Conservation (phyloP, 345 rosid species). For the Mangifera indica region DNA sequence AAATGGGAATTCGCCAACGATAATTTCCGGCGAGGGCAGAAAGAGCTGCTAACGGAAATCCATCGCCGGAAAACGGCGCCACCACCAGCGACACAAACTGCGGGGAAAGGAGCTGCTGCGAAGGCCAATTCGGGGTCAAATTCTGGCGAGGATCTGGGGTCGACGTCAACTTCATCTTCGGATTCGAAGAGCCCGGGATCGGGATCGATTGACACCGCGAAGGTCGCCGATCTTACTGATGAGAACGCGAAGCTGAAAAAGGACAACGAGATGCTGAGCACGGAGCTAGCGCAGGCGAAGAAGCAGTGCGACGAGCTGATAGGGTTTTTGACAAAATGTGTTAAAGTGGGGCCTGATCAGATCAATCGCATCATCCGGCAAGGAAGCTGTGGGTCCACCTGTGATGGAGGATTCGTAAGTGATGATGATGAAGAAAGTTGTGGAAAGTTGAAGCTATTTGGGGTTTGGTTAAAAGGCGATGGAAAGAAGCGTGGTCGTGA, state of each 20-base stretch:
- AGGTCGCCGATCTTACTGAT: constrained; percentile 57
- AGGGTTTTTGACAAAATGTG: constrained; percentile 52
- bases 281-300: constrained; percentile 79
- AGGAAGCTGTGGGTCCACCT: constrained; percentile 29
- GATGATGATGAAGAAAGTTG: constrained; percentile 22
- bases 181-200: constrained; percentile 81
- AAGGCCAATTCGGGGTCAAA: constrained; percentile 47
- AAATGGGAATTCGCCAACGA: constrained; percentile 90
- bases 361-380: constrained; percentile 60
- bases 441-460: constrained; percentile 67
- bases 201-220: constrained; percentile 58
- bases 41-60: constrained; percentile 49
- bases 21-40: constrained; percentile 55
- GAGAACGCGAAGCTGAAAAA: constrained; percentile 84
- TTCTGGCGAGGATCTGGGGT: constrained; percentile 74
- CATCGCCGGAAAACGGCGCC: constrained; percentile 58
- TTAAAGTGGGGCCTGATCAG: constrained; percentile 72
- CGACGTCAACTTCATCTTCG: constrained; percentile 74
- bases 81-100: constrained; percentile 16
- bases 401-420: constrained; percentile 43
- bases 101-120: constrained; percentile 26
- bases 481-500: constrained; percentile 65
- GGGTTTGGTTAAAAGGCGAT: constrained; percentile 67
- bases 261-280: constrained; percentile 65
- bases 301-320: constrained; percentile 71